Evolutionary conservation across 805 yeast genomes (phyloP), one percentile per base, ranked within the genome.

Genomic region (Pichia thaimueangensis): DNA sequence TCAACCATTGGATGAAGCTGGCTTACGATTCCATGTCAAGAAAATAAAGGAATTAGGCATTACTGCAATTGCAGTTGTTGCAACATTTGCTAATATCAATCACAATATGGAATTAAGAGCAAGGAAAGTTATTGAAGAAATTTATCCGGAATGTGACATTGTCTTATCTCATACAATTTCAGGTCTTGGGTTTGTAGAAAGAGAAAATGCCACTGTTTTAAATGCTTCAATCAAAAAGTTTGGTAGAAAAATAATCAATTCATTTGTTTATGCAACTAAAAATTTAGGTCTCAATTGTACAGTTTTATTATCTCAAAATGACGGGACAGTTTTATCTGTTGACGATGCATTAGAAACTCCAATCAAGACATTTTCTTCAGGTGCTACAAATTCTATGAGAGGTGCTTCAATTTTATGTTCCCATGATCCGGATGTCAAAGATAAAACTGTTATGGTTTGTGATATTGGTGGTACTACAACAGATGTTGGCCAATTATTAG

Each of bases 401-500:
- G 35, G 35, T 32, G 35, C 35, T 17, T 20, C 35, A 7, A 20
- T 32, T 22, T 15, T 32, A 7, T 32, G 35, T 32, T 17, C n/a
- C 15, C 21, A 32, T n/a, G 35, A 32, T n/a, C 21, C 21, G 9
- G 35, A 32, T 13, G 23, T 32, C 4, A 6, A 20, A 8, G 35
- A 23, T 4, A 32, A 32, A 20, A 32, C n/a, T 32, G 23, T 32
- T 6, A 32, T 32, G 22, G 35, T 32, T 20, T 20, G 21, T 6
- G 35, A 32, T 32, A n/a, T 32, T 20, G 35, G 35, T 17, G 35
- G 35, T 8, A 32, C 35, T 17, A 32, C 35, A 20, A 32, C 35
- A 2, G 35, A 32, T 17, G 35, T 32, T 20, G 35, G 35, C 19
- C 35, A 20, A n/a, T 20, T 32, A 8, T 19, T 32, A 19, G 15